Percentiles rank a stretch among this genome's conserved stretches.
These are phyloP conservation scores for Fragaria ananassa DNA, from an alignment of 306 rosid species.

Conservation along the genomic window DNA sequence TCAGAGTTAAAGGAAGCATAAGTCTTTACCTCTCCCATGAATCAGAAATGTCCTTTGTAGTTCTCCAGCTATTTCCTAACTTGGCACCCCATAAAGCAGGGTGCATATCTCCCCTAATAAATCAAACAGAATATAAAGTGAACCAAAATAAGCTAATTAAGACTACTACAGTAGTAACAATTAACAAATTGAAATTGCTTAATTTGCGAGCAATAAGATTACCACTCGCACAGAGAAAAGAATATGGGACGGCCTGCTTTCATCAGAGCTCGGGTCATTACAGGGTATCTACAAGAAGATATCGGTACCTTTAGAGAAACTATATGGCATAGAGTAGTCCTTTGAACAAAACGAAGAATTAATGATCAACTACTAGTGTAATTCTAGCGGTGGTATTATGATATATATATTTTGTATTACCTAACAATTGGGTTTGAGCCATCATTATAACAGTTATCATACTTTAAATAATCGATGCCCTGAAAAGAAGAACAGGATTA, in stretches of 20 bases:
- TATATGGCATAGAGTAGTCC: not conserved
- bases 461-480: constrained; percentile 98
- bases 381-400: not conserved
- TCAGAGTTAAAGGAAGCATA: not conserved
- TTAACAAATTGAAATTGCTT: not conserved
- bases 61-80: constrained; percentile 98
- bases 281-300: constrained; percentile 53
- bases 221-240: constrained; percentile 95
- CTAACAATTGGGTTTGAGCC: constrained; percentile 73
- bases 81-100: constrained; percentile 87
- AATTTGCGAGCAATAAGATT: not conserved
- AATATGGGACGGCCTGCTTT: constrained; percentile 81
- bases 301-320: not conserved
- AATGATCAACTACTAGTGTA: not conserved
- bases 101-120: constrained; percentile 85
- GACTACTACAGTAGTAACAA: not conserved
- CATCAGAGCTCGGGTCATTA: constrained; percentile 89
- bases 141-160: not conserved
- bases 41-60: constrained; percentile 75
- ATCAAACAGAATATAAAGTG: not conserved
- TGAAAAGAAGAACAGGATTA: constrained; percentile 27
- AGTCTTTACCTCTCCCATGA: constrained; percentile 70
- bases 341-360: not conserved
- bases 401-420: constrained; percentile 33
- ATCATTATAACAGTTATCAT: constrained; percentile 78